phyloP scores from a whole-genome alignment of 2,329 filamentous ascomycete species.

The Alternaria gansuensis region DNA sequence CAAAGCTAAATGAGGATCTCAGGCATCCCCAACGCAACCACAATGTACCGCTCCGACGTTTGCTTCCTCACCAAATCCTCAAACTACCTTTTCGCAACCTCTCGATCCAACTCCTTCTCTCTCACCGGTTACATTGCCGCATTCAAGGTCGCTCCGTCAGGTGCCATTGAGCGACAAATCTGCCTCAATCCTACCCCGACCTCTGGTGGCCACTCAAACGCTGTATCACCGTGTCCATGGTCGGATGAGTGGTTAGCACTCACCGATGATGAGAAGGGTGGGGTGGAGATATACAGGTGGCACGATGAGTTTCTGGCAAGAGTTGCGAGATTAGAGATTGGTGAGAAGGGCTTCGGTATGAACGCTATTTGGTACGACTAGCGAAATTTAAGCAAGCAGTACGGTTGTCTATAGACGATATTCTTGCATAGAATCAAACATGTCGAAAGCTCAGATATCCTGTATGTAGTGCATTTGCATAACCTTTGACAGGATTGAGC shows the following conservation, averaged over 20 bases:
- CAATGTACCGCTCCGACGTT: constrained; percentile 86
- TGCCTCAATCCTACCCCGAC: constrained; percentile 85
- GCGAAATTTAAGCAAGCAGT: constrained; percentile 17
- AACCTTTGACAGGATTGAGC: not conserved
- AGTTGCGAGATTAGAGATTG: constrained; percentile 78
- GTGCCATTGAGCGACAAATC: constrained; percentile 79
- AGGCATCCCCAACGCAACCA: constrained; percentile 60
- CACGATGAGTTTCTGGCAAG: constrained; percentile 80
- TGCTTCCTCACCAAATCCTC: constrained; percentile 74
- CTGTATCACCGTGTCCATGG: constrained; percentile 84
- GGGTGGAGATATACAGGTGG: constrained; percentile 88
- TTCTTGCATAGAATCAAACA: not conserved
- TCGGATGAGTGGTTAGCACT: constrained; percentile 89
- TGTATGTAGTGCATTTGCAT: not conserved
- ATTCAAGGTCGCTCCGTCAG: constrained; percentile 74
- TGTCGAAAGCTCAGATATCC: too few species aligned
- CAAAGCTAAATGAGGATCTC: constrained; percentile 5
- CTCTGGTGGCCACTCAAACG: constrained; percentile 87
- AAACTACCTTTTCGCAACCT: constrained; percentile 82
- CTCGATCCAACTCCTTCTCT: constrained; percentile 78
- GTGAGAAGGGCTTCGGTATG: constrained; percentile 92
- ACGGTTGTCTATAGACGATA: not conserved
- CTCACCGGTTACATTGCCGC: constrained; percentile 84
- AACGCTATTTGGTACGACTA: constrained; percentile 95
- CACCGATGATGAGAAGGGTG: constrained; percentile 87